These are phyloP conservation scores for Knufia petricola DNA, from an alignment of 2,329 filamentous ascomycete genomes.

Conservation along the genomic window DNA sequence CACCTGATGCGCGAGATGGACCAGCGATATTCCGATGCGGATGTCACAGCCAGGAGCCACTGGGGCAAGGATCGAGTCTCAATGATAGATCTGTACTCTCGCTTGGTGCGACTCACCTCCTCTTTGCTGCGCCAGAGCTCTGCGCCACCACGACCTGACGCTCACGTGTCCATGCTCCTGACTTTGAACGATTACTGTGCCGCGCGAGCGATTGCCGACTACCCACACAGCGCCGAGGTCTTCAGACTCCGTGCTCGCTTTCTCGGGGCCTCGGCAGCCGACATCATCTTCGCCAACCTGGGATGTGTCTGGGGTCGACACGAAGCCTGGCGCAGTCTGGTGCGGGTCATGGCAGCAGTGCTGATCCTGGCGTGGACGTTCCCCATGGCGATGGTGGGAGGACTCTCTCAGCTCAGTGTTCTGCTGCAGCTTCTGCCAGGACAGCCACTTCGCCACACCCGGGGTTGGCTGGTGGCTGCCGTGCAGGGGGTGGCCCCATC, in stretches of 20 bases:
- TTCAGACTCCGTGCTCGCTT: background rate
- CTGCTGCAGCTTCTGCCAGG: background rate
- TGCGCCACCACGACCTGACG: background rate
- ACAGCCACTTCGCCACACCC: background rate
- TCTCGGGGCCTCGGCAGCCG: background rate
- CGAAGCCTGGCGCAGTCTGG: background rate
- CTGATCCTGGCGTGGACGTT: constrained; percentile 6
- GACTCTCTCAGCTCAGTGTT: constrained; percentile 3
- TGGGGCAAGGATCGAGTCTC: background rate
- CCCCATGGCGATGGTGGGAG: constrained; percentile 2
- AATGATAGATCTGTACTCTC: background rate
- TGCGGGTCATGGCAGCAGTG: background rate
- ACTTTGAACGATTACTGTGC: background rate
- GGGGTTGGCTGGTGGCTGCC: background rate
- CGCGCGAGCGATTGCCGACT: background rate
- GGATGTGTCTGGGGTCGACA: background rate
- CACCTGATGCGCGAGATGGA: background rate
- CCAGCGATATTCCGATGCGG: background rate
- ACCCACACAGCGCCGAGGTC: background rate
- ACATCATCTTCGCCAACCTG: constrained; percentile 5
- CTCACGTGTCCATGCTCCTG: background rate
- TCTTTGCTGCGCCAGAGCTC: background rate
- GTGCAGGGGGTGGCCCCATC: constrained; percentile 8
- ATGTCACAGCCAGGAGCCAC: background rate
- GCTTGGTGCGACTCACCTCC: background rate